Base-by-base conservation (phyloP, 176 grass and related monocot genomes). In the Panicum miliaceum region DNA sequence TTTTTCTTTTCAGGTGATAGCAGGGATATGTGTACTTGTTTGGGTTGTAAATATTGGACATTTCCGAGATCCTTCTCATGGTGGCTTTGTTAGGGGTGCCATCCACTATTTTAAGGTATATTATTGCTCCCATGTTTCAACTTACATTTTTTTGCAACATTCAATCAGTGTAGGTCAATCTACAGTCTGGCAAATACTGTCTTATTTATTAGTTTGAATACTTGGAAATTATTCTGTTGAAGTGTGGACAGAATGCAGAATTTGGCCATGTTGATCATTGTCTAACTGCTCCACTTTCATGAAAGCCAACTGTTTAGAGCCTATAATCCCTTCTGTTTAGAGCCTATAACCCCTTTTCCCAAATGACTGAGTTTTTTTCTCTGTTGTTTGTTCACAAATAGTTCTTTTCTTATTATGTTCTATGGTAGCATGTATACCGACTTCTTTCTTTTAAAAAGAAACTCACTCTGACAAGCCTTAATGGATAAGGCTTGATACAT, bases 1-100 rank as follows among this genome's bases (percentile, higher is more conserved):
- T 41, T 88, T 51, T 66, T 72, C 48, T 77, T 86, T 91, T 72
- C 83, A 98, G 96, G 93, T 98, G 53, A 98, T 98, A 83, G 96
- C 96, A 78, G 96, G 91, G 57, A 98, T 98, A 64, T 98, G 96
- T 89, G 80, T 98, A 47, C 93, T 98, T 81, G 96, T 98, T 79
- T 98, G 96, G 96, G 78, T 94, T 88, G 96, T 98, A 85, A 98
- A 98, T 86, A 98, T 98, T 81, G 96, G 96, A 19, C 96, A 98
- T 90, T 98, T 98, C 45, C 85, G 47, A 29, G 96, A 98, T 89
- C 93, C 93, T 89, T 90, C 91, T 83, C 96, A 98, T 67, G 96
- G 96, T 84, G 96, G 96, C 68, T 87, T 95, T 87, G 60, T 98
- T 81, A 88, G 96, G 76, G 96, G 96, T 25, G 96, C 96, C 81